Evolutionary conservation across 345 rosid genomes (phyloP), one percentile per base, ranked within the genome.

Genomic region (Adansonia digitata): DNA sequence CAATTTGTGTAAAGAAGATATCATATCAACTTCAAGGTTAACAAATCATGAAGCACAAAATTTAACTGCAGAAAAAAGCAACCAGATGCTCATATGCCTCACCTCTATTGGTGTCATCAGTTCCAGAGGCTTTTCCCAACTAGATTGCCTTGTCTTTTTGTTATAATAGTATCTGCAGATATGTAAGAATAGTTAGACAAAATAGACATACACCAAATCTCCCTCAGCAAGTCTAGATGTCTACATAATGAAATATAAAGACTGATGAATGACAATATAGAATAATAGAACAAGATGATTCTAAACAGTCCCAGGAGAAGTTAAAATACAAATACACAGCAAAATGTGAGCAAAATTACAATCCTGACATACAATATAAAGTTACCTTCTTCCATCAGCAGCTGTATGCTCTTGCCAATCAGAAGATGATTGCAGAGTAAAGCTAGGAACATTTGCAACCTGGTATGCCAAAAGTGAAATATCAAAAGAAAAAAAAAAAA

Each of bases 21-120:
- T 7, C 59, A 79, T 42, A 77, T 22, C 69, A 69, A 59, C 53
- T 52, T 26, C 57, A 49, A 29, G 39, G 26, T 66, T 67, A 48
- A 29, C 76, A 73, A 15, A 43, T 12, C 26, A 59, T 22, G 35
- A 63, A 59, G 59, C 76, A 53, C 31, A 29, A 45, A 22, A 51
- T 61, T 45, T 73, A 75, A 46, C 9, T 55, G 18, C 52, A 55
- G 40, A 45, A 78, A 57, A 77, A 27, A 45, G 35, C 26, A 69
- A 55, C 48, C 14, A 46, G 63, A 66, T 18, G 8, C 37, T 5
- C 22, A 66, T 69, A 78, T 29, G 52, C 78, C 91, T 86, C 78
- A 92, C 98, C 98, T 94, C 98, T 66, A 94, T 82, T 53, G 98
- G 90, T 74, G 98, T 89, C 98, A 94, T 94, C 85, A 94, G 83